These are phyloP conservation scores for Beta lomatogona DNA, from an alignment of 179 eudicot species.

Conservation along the genomic window DNA sequence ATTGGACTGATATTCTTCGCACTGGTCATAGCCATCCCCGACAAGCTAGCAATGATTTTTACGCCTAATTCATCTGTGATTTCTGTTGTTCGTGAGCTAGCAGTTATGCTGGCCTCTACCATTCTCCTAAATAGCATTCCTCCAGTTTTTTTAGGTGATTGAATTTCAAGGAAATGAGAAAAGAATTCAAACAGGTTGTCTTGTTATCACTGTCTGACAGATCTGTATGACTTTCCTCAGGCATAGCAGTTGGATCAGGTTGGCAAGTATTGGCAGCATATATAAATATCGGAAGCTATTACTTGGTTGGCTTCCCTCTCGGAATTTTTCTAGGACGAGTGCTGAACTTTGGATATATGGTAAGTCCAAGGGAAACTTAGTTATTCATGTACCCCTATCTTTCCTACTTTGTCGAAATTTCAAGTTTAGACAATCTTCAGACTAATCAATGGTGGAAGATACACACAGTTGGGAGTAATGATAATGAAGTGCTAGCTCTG, in stretches of 20 bases:
- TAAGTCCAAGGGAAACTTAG: slow-evolving; percentile 10
- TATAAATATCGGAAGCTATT: slow-evolving; percentile 52
- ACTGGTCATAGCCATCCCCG: slow-evolving; percentile 41
- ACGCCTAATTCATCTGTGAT: slow-evolving; percentile 46
- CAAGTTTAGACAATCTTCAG: neutral
- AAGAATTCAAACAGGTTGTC: neutral
- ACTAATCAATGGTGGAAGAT: neutral
- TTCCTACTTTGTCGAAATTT: neutral
- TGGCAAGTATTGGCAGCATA: slow-evolving; percentile 58
- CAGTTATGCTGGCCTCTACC: slow-evolving; percentile 41
- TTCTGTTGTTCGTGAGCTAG: slow-evolving; percentile 37
- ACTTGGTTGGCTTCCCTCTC: slow-evolving; percentile 56
- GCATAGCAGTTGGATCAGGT: slow-evolving; percentile 64
- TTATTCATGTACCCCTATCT: neutral
- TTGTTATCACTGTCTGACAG: slow-evolving; percentile 2
- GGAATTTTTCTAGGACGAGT: slow-evolving; percentile 38
- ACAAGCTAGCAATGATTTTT: slow-evolving; percentile 47
- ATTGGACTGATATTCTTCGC: slow-evolving; percentile 43
- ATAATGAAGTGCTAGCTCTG: neutral
- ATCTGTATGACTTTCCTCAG: slow-evolving; percentile 32
- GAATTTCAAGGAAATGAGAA: neutral
- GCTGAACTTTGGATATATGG: slow-evolving; percentile 40
- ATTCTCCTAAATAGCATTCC: slow-evolving; percentile 57
- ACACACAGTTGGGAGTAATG: neutral
- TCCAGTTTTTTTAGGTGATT: slow-evolving; percentile 53